Evolutionary conservation across 1,284 basidiomycete genomes (phyloP).

Genomic region (Ustilago esculenta): DNA sequence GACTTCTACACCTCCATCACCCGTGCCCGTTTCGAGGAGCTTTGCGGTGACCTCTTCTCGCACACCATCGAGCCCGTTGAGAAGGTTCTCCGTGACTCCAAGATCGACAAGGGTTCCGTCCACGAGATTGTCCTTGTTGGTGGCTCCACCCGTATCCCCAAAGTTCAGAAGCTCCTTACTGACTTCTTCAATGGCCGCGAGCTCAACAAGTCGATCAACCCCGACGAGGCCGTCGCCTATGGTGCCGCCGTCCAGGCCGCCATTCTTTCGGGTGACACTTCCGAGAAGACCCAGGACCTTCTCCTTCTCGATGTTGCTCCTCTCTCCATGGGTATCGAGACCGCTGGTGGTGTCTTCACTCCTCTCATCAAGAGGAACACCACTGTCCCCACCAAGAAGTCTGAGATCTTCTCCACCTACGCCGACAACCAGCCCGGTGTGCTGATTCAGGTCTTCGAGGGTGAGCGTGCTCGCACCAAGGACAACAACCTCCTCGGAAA

Average conservation of each 20-base stretch:
- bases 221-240: slow-evolving; percentile 98
- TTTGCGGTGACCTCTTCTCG: slow-evolving; percentile 97
- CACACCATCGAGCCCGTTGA: slow-evolving; percentile 96
- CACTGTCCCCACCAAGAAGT: slow-evolving; percentile 98
- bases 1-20: slow-evolving; percentile 99
- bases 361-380: slow-evolving; percentile 98
- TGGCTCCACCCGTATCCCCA: slow-evolving; percentile 98
- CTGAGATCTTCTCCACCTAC: slow-evolving; percentile 98
- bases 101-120: slow-evolving; percentile 89
- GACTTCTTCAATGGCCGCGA: slow-evolving; percentile 92
- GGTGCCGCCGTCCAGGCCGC: slow-evolving; percentile 99
- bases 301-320: slow-evolving; percentile 97
- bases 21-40: slow-evolving; percentile 98
- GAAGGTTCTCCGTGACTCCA: slow-evolving; percentile 96
- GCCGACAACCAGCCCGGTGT: slow-evolving; percentile 99
- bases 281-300: slow-evolving; percentile 96
- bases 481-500: slow-evolving; percentile 99
- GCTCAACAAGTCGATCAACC: slow-evolving; percentile 82
- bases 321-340: slow-evolving; percentile 95
- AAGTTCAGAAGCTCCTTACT: slow-evolving; percentile 95
- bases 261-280: slow-evolving; percentile 96
- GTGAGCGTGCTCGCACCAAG: slow-evolving; percentile 98
- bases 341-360: slow-evolving; percentile 98
- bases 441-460: slow-evolving; percentile 98
- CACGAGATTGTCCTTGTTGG: slow-evolving; percentile 98